Conservation (phyloP, 177 flowering plant species). For the Vitis hybrid region DNA sequence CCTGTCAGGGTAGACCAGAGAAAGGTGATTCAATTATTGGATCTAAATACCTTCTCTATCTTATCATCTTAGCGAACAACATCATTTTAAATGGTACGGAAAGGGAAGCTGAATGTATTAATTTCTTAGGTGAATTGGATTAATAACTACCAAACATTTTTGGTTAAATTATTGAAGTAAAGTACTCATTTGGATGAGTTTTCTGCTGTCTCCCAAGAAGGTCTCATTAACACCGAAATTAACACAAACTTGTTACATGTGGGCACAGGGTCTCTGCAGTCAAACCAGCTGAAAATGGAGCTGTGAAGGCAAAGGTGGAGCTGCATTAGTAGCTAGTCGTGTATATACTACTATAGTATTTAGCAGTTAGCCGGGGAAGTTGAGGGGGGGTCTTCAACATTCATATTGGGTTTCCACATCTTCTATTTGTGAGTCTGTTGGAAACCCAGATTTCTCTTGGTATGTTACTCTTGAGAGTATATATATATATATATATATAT, state of each 20-base stretch:
- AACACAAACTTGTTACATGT: conserved; percentile 4
- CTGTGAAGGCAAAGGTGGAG: conserved; percentile 36
- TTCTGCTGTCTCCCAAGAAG: neutral
- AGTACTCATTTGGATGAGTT: neutral
- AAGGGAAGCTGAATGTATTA: neutral
- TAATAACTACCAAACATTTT: too few species aligned
- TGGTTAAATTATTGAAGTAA: neutral
- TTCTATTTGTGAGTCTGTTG: conserved; percentile 15
- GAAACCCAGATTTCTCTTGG: conserved; percentile 18
- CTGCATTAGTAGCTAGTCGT: conserved; percentile 21
- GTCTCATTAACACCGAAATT: neutral
- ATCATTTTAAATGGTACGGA: too few species aligned
- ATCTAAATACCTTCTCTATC: too few species aligned
- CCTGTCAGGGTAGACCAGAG: too few species aligned
- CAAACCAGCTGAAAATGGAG: conserved; percentile 72
- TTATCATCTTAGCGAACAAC: too few species aligned
- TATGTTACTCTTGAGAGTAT: conserved; percentile 4
- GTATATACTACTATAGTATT: conserved; percentile 32
- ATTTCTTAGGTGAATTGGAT: neutral
- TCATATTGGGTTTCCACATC: conserved; percentile 21
- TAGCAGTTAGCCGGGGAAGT: conserved; percentile 27
- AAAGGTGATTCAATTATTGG: too few species aligned
- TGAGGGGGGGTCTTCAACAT: conserved; percentile 15
- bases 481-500: too few species aligned
- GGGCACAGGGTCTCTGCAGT: conserved; percentile 43